Evolutionary conservation across 345 rosid species (phyloP).

Genomic region (Aegle marmelos): DNA sequence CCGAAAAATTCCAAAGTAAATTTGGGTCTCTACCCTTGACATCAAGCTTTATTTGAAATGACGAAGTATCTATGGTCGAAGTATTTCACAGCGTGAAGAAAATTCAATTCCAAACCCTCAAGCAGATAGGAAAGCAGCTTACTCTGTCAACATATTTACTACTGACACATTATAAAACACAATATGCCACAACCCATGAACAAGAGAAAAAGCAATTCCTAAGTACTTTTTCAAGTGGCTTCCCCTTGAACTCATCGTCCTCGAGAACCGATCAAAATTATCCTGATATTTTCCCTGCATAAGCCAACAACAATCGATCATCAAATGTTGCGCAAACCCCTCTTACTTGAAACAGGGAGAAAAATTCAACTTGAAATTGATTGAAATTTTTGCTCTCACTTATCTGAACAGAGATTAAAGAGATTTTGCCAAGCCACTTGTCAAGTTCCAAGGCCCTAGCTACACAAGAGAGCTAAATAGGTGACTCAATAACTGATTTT

Average conservation of each 20-base stretch:
- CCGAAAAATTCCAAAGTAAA: background rate
- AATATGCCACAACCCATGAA: background rate
- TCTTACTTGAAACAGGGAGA: background rate
- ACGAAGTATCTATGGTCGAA: no score
- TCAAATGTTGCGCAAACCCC: background rate
- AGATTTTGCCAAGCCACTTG: background rate
- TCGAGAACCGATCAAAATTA: background rate
- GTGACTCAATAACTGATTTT: background rate
- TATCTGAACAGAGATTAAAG: background rate
- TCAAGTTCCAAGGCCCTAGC: background rate
- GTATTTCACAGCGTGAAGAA: no score
- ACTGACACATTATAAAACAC: background rate
- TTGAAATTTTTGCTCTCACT: background rate
- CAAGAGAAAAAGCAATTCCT: background rate
- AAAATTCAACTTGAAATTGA: background rate
- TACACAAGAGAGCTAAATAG: background rate
- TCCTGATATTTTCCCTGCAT: constrained; percentile 42
- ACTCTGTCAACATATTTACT: constrained; percentile 7
- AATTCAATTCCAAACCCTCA: background rate
- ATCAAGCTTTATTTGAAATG: no score
- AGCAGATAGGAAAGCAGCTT: background rate
- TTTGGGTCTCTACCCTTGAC: background rate
- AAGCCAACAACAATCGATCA: background rate
- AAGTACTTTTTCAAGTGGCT: background rate
- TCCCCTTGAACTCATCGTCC: background rate